Evolutionary conservation across 805 yeast genomes (phyloP).

Genomic region (Saccharomycopsis microspora): DNA sequence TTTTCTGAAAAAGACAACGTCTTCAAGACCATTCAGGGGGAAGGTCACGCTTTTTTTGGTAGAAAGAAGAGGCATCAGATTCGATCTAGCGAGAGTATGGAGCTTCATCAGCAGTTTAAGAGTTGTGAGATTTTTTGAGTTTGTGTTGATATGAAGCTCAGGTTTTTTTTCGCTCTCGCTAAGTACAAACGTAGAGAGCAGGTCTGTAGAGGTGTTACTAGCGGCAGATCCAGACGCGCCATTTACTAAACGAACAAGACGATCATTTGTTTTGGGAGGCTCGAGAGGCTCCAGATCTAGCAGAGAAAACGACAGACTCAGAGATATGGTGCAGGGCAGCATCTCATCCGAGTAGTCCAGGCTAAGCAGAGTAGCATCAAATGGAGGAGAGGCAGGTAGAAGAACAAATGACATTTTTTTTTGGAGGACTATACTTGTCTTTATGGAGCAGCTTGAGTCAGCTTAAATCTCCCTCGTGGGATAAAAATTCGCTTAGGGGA

Average conservation of each 20-base stretch:
- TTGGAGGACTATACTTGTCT: too few relatives aligned
- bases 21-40: conserved; percentile 13
- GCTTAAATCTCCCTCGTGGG: too few relatives aligned
- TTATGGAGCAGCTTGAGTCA: too few relatives aligned
- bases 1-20: conserved; percentile 15
- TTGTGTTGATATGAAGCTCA: background rate
- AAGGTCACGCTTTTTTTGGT: conserved; percentile 14
- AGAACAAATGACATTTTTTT: too few relatives aligned
- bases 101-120: too few relatives aligned
- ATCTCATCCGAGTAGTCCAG: too few relatives aligned
- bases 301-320: too few relatives aligned
- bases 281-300: background rate
- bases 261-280: background rate
- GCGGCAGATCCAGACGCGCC: background rate
- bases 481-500: too few relatives aligned
- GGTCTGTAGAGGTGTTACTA: conserved; percentile 2
- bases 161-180: background rate
- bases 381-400: too few relatives aligned
- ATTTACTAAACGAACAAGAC: background rate
- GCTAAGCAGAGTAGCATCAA: too few relatives aligned
- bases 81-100: conserved; percentile 4
- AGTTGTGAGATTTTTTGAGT: too few relatives aligned
- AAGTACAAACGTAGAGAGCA: conserved; percentile 8
- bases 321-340: too few relatives aligned
- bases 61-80: conserved; percentile 11